phyloP scores from a whole-genome alignment of 345 rosid genomes.

The Syzygium grande region DNA sequence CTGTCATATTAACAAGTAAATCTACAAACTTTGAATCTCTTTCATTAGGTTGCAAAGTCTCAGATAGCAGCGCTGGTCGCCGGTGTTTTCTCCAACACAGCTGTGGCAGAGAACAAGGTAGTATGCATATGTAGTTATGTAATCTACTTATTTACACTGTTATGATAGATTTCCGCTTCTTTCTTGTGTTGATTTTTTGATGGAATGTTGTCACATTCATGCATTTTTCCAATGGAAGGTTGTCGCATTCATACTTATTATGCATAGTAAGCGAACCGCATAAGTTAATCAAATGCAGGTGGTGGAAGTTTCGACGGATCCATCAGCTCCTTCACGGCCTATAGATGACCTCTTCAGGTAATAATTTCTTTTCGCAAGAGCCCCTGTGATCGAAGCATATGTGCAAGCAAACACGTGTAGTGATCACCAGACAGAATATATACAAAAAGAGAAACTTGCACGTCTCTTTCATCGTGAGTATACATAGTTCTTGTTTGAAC shows the following conservation, averaged over 20 bases:
- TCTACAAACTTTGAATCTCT: neutral
- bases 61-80: conserved; percentile 79
- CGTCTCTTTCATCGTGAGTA: neutral
- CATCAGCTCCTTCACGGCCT: conserved; percentile 62
- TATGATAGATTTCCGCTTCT: neutral
- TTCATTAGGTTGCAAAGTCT: conserved; percentile 58
- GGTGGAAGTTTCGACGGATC: conserved; percentile 68
- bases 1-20: neutral
- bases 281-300: conserved; percentile 34
- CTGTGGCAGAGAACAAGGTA: conserved; percentile 90
- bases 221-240: neutral
- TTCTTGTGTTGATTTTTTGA: neutral
- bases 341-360: conserved; percentile 84
- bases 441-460: neutral
- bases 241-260: neutral
- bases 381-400: neutral
- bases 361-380: neutral
- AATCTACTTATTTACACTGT: neutral
- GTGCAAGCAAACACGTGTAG: neutral
- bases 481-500: neutral
- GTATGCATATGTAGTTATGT: neutral
- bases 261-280: neutral
- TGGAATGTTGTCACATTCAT: neutral
- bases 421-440: neutral
- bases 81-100: conserved; percentile 78